Evolutionary conservation across 106 monocot genomes (phyloP).

Genomic region (Platanthera guangdongensis): DNA sequence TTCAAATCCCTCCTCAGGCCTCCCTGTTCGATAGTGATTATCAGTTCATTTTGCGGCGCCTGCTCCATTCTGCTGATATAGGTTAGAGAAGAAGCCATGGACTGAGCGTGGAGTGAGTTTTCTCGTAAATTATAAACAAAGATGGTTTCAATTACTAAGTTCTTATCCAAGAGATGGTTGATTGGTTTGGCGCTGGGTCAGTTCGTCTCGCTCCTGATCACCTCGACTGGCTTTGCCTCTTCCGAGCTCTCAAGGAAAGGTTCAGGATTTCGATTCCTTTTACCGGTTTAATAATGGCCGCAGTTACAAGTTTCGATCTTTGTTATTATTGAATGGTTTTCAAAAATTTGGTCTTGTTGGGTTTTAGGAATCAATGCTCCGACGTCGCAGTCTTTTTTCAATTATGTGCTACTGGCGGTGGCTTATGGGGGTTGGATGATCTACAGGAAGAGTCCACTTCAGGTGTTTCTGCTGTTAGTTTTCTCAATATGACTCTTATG

Average conservation of each 20-base stretch:
- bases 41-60: neutral
- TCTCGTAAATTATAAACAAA: neutral
- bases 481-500: neutral
- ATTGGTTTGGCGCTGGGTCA: slow-evolving; percentile 42
- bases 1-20: neutral
- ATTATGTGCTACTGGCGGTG: slow-evolving; percentile 62
- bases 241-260: slow-evolving; percentile 84
- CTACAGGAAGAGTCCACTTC: slow-evolving; percentile 35
- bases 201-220: slow-evolving; percentile 73
- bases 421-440: slow-evolving; percentile 51
- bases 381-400: slow-evolving; percentile 90
- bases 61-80: neutral
- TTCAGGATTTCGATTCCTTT: slow-evolving; percentile 1
- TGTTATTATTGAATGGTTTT: neutral
- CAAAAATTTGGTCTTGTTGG: slow-evolving; percentile 1
- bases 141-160: neutral
- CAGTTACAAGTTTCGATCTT: neutral
- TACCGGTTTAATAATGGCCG: neutral
- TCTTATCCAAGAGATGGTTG: neutral
- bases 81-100: neutral
- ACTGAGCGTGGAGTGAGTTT: neutral
- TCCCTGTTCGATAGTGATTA: neutral
- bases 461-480: slow-evolving; percentile 26
- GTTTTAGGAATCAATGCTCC: slow-evolving; percentile 68
- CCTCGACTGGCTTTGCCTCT: slow-evolving; percentile 78